phyloP scores from a whole-genome alignment of 78 protist genomes.

The Guillardia theta region DNA sequence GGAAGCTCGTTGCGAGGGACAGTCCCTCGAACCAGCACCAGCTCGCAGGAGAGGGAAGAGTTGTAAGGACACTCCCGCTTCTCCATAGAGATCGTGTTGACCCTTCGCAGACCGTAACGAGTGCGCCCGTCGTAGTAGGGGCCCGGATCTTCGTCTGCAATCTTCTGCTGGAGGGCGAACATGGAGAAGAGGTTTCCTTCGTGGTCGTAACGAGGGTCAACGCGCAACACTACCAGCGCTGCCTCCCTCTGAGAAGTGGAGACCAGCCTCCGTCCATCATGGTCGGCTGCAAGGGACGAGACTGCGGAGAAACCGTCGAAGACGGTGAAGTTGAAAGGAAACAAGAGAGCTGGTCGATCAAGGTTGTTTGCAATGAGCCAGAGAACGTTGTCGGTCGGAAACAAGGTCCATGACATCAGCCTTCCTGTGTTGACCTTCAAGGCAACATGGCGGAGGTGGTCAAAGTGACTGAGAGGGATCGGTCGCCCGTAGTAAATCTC shows the following conservation, averaged over 20 bases:
- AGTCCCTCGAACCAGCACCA: not conserved
- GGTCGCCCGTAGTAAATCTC: too few species aligned
- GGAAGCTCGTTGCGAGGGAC: not conserved
- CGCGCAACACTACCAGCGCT: not conserved
- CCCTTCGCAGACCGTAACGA: not conserved
- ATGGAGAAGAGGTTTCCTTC: not conserved
- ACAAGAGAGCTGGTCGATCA: not conserved
- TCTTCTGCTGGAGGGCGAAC: not conserved
- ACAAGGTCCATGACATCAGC: not conserved
- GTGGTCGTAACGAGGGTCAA: not conserved
- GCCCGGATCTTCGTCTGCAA: not conserved
- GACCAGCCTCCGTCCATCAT: not conserved
- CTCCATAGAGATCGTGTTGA: not conserved
- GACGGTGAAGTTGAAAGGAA: not conserved
- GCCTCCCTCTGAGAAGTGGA: not conserved
- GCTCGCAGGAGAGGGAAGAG: not conserved
- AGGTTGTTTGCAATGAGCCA: not conserved
- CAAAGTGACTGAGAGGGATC: not conserved
- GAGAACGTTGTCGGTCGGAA: not conserved
- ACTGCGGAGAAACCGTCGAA: not conserved
- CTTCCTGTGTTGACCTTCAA: not conserved
- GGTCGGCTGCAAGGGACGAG: not conserved
- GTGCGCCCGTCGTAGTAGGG: not conserved
- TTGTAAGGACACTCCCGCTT: not conserved
- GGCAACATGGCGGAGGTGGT: not conserved